phyloP scores from a whole-genome alignment of 2,329 filamentous ascomycete genomes.

The Neonectria faginata region DNA sequence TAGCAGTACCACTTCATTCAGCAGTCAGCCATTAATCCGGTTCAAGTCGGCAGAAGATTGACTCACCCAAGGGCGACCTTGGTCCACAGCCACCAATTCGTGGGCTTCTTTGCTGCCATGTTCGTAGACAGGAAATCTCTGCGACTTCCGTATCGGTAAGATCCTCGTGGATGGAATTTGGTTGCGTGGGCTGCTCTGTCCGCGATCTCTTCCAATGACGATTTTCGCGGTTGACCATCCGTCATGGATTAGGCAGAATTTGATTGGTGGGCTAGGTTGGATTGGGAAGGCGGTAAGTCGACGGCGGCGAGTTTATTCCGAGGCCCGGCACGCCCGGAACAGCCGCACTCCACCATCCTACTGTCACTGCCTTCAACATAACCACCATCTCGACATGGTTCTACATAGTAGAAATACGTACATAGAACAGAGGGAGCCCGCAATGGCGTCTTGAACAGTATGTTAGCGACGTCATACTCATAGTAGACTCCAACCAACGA shows the following conservation, averaged over 20 bases:
- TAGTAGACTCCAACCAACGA: too few species aligned
- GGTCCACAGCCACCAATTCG: conserved; percentile 68
- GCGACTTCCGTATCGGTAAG: neutral
- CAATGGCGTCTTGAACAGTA: too few species aligned
- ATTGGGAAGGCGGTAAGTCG: conserved; percentile 42
- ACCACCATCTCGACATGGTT: too few species aligned
- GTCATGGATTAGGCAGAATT: conserved; percentile 49
- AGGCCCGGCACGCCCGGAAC: conserved; percentile 7
- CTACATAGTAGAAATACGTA: too few species aligned
- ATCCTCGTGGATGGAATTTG: neutral
- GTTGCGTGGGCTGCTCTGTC: conserved; percentile 16
- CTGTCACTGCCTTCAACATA: too few species aligned
- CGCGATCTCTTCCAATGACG: conserved; percentile 44
- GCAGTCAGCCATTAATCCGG: conserved; percentile 28
- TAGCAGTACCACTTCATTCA: conserved; percentile 70
- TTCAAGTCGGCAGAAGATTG: conserved; percentile 25
- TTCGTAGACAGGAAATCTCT: neutral
- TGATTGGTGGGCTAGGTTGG: conserved; percentile 16
- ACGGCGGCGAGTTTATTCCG: conserved; percentile 34
- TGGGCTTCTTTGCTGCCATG: conserved; percentile 58
- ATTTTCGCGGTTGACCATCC: conserved; percentile 45
- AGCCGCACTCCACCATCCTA: neutral
- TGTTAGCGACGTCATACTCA: too few species aligned
- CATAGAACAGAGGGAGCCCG: too few species aligned
- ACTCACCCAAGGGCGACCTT: conserved; percentile 80